phyloP scores from a whole-genome alignment of 2,329 filamentous ascomycete species.

The Hymenoscyphus fructigenus region DNA sequence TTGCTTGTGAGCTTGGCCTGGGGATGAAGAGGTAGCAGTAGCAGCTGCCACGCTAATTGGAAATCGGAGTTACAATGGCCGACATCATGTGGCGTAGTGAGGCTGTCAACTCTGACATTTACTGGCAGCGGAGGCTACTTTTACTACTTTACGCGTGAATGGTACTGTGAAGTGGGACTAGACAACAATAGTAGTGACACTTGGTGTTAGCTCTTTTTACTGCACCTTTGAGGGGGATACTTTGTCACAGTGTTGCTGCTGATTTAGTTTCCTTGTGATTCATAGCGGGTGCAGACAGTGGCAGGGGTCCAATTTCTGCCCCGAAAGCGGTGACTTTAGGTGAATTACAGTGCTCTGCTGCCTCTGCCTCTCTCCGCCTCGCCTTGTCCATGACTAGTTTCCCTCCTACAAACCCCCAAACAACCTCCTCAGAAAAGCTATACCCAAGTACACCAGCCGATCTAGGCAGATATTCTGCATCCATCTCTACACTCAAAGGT shows the following conservation, averaged over 20 bases:
- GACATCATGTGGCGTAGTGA: slow-evolving; percentile 1
- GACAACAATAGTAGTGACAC: not conserved
- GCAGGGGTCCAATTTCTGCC: slow-evolving; percentile 3
- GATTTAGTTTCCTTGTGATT: slow-evolving; percentile 4
- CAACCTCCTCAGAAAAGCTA: not conserved
- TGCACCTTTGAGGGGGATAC: not conserved
- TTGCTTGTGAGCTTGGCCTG: slow-evolving; percentile 1
- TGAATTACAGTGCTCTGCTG: not conserved
- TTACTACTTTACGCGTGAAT: not conserved
- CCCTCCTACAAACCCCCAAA: not conserved
- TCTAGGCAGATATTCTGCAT: not conserved
- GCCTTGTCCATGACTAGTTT: not conserved
- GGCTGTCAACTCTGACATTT: not conserved
- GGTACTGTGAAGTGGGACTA: not conserved
- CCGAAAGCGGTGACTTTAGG: slow-evolving; percentile 3
- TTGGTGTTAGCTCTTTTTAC: not conserved
- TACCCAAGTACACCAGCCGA: not conserved
- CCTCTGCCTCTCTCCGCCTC: not conserved
- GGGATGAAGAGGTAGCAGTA: not conserved
- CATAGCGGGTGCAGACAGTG: not conserved
- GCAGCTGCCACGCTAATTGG: not conserved
- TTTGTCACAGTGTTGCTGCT: slow-evolving; percentile 6
- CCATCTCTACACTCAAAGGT: not conserved
- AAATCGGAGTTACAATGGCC: not conserved
- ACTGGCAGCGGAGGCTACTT: too few species aligned